Percentiles rank a stretch among this genome's conserved stretches.
Evolutionary conservation across 441 rosid genomes (phyloP).

Genomic region (Erodium moschatum): DNA sequence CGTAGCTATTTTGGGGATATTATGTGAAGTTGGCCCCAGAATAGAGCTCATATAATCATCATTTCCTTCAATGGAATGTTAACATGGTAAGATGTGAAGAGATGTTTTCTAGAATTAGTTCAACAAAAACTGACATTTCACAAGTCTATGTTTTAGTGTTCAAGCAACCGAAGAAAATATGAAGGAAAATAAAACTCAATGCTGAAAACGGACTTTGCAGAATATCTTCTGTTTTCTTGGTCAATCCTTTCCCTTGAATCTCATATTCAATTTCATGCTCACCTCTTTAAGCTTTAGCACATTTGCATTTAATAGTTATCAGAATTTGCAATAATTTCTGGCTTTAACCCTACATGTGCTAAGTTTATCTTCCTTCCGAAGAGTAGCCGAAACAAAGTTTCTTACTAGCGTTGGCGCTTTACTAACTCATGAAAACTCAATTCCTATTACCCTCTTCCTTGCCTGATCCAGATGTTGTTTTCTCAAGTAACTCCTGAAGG

Average conservation of each 20-base stretch:
- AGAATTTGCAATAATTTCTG: not conserved
- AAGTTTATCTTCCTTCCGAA: not conserved
- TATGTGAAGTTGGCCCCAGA: not conserved
- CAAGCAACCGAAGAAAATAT: not conserved
- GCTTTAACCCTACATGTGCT: not conserved
- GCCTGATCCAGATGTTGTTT: not conserved
- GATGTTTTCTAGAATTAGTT: not conserved
- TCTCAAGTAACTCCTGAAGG: not conserved
- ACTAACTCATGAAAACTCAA: not conserved
- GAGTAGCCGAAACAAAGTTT: too few relatives aligned
- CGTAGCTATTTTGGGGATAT: not conserved
- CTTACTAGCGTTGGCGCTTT: not conserved
- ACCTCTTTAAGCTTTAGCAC: not conserved
- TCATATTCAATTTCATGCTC: not conserved
- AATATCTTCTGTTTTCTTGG: too few relatives aligned
- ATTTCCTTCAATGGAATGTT: not conserved
- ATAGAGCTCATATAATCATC: not conserved
- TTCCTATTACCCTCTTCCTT: not conserved
- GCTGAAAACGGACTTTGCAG: too few relatives aligned
- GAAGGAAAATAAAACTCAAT: not conserved
- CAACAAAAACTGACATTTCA: not conserved
- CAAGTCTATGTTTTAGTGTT: not conserved
- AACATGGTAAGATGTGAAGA: not conserved
- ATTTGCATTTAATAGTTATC: not conserved
- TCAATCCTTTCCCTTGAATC: not conserved